phyloP scores from a whole-genome alignment of 2,329 filamentous ascomycete genomes.

The Lomentospora prolificans region DNA sequence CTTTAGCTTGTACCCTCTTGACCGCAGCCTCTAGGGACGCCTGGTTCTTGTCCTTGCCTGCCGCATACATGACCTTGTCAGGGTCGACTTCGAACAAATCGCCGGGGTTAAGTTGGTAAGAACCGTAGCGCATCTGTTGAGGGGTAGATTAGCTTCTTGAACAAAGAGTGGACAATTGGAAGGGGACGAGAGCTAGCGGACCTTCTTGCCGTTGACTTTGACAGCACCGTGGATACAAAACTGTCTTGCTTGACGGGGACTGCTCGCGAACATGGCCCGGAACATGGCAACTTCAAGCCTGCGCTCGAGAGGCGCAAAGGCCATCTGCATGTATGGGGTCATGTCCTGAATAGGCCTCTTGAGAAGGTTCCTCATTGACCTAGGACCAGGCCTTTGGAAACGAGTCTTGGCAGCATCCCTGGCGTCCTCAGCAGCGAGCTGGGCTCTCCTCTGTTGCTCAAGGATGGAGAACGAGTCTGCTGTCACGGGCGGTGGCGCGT shows the following conservation, averaged over 20 bases:
- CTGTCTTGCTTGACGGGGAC: conserved; percentile 82
- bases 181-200: conserved; percentile 26
- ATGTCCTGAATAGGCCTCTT: conserved; percentile 27
- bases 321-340: conserved; percentile 95
- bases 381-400: conserved; percentile 16
- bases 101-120: conserved; percentile 90
- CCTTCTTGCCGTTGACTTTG: conserved; percentile 93
- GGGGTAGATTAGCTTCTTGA: too few relatives aligned
- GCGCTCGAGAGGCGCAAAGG: conserved; percentile 82
- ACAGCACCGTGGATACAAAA: conserved; percentile 90
- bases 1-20: conserved; percentile 11
- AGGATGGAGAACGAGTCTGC: conserved; percentile 14
- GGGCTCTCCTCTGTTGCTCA: conserved; percentile 10
- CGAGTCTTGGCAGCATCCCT: conserved; percentile 7
- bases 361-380: conserved; percentile 20
- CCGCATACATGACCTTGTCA: conserved; percentile 80
- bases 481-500: conserved; percentile 13
- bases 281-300: conserved; percentile 92
- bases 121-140: conserved; percentile 77
- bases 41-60: conserved; percentile 58
- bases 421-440: conserved; percentile 6
- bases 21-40: conserved; percentile 10
- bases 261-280: conserved; percentile 87
- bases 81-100: conserved; percentile 96
- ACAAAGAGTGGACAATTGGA: too few relatives aligned